A percentile compares a stretch with the other conserved stretches of the same genome.
These are phyloP conservation scores for Yamadazyma paraphyllophila DNA, from an alignment of 805 yeast genomes.

Conservation along the genomic window DNA sequence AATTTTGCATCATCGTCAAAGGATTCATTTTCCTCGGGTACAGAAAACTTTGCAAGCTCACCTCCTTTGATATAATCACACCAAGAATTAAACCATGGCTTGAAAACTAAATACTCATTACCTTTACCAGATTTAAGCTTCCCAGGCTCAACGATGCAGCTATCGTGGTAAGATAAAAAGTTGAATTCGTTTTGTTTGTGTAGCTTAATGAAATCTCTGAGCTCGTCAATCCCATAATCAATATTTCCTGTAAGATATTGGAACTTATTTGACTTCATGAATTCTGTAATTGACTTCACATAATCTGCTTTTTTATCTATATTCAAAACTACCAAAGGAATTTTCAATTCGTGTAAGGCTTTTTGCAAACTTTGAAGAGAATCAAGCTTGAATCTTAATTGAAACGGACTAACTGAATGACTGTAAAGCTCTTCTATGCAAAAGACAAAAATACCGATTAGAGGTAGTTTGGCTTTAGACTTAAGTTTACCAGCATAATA, in stretches of 20 bases:
- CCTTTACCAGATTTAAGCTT: constrained; percentile 32
- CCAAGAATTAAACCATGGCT: constrained; percentile 45
- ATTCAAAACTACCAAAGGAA: constrained; percentile 39
- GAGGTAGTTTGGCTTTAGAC: constrained; percentile 23
- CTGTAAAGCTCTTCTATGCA: constrained; percentile 40
- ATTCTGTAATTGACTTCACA: constrained; percentile 19
- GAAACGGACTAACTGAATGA: constrained; percentile 45
- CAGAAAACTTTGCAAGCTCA: constrained; percentile 1
- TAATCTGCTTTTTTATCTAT: constrained; percentile 35
- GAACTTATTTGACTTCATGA: constrained; percentile 22
- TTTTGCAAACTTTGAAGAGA: constrained; percentile 29
- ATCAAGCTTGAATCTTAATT: constrained; percentile 36
- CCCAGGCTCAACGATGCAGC: constrained; percentile 43
- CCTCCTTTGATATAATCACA: constrained; percentile 22
- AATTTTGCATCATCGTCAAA: not conserved
- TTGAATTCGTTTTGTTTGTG: constrained; percentile 3
- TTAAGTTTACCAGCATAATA: constrained; percentile 33
- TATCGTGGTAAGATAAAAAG: constrained; percentile 31
- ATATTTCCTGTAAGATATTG: constrained; percentile 34
- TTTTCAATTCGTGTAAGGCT: constrained; percentile 29
- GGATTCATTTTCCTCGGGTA: constrained; percentile 3
- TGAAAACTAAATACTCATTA: constrained; percentile 42
- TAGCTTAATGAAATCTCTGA: constrained; percentile 28
- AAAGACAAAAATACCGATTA: constrained; percentile 41
- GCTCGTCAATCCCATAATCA: constrained; percentile 47